These are phyloP conservation scores for Dentipellis sp. DNA, from an alignment of 768 basidiomycete species.

Conservation along the genomic window DNA sequence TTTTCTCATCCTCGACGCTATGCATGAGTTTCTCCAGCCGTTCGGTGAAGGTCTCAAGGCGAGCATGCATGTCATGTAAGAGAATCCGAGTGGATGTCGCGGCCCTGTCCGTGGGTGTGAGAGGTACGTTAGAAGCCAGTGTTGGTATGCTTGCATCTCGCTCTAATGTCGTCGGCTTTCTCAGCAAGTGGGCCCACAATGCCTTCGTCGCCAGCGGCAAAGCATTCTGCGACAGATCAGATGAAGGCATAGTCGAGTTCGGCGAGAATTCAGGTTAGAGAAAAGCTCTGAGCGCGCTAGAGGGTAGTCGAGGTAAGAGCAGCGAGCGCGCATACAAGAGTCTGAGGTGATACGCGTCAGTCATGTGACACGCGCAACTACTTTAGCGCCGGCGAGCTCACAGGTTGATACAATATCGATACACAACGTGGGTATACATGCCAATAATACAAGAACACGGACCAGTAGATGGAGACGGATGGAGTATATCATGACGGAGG, in stretches of 20 bases:
- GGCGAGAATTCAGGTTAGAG: background rate
- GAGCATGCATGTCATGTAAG: conserved; percentile 64
- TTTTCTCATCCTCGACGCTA: conserved; percentile 41
- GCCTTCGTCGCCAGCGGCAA: background rate
- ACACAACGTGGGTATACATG: background rate
- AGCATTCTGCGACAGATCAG: too few species aligned
- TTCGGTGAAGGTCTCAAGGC: conserved; percentile 57
- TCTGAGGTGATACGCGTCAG: background rate
- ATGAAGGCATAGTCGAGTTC: background rate
- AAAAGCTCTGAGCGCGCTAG: background rate
- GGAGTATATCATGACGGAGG: background rate
- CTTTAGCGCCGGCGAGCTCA: background rate
- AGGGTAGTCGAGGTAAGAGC: background rate
- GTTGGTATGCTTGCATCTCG: conserved; percentile 14
- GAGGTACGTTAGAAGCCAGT: conserved; percentile 31
- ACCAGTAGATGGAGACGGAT: background rate
- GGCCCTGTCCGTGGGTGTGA: conserved; percentile 45
- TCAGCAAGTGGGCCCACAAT: background rate
- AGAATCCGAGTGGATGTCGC: conserved; percentile 65
- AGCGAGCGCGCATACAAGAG: background rate
- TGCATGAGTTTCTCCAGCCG: conserved; percentile 43
- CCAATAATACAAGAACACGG: background rate
- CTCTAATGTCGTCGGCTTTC: background rate
- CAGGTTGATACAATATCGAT: too few species aligned
- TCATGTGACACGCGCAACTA: background rate